Evolutionary conservation across 2,329 filamentous ascomycete species (phyloP), one percentile per base, ranked within the genome.

Genomic region (Thielaviopsis ethacetica): DNA sequence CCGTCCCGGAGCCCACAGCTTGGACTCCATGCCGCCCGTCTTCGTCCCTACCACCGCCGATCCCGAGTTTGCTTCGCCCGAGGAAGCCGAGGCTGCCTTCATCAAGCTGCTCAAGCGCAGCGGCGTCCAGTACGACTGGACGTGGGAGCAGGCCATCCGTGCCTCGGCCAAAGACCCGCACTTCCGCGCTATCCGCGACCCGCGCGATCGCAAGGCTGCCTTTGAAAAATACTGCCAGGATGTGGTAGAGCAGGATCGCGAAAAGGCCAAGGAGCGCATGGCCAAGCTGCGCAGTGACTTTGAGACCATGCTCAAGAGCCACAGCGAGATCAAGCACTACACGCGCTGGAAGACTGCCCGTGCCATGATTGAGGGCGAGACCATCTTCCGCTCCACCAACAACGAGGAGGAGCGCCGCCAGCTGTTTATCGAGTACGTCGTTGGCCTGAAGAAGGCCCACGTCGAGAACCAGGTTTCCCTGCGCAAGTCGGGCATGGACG

Each of bases 221-320:
- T 98, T 96, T 71, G 88, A 95, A 73, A 95, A 95, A 73, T 98
- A 93, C 75, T 89, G 88, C 69, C 79, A 89, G 66, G 89, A 97
- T 70, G 81, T 95, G 71, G 83, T 93, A 65, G 78, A 86, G 65
- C 88, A 96, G 73, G 93, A 98, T 74, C 93, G 94, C 75, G 89
- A 94, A 71, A 86, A 87, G 65, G 91, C 91, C 68, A 91, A 95
- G 72, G 91, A 97, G 73, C 85, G 93, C 68, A 79, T 95, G 70
- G 79, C 88, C 66, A 97, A 96, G 75, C 79, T 97, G 67, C 88
- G 90, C 67, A 80, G 87, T 71, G 93, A 97, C 76, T 98, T 98
- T 71, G 86, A 86, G 65, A 91, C 85, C 59, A 98, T 98, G 93
- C 80, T 98, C 64, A 89, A 86, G 72, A 91, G 90, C 64, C 91